Conservation (phyloP, 2,329 filamentous ascomycete genomes). For the Sclerotinia nivalis region DNA sequence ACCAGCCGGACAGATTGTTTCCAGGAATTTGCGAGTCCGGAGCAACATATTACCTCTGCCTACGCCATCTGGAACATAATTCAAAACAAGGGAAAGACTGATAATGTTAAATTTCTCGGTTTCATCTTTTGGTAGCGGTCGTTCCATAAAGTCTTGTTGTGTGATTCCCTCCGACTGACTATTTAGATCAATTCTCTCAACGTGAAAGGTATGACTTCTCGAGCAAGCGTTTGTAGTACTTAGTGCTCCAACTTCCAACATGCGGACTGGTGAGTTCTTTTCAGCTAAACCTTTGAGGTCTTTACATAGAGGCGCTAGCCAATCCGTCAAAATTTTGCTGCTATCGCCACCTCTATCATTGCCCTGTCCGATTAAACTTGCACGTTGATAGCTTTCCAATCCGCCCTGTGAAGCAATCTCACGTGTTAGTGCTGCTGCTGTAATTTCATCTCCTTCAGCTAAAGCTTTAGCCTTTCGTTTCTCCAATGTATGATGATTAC, state of each 20-base stretch:
- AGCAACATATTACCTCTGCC: conserved; percentile 83
- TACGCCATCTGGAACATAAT: conserved; percentile 80
- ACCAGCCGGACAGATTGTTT: conserved; percentile 36
- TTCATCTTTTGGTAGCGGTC: conserved; percentile 66
- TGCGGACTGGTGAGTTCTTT: conserved; percentile 49
- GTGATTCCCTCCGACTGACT: conserved; percentile 79
- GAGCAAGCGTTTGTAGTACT: conserved; percentile 85
- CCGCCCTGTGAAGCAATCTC: conserved; percentile 62
- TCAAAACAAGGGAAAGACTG: conserved; percentile 88
- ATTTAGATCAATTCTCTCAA: conserved; percentile 86
- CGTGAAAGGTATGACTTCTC: conserved; percentile 65
- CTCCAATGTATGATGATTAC: conserved; percentile 64
- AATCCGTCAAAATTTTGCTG: conserved; percentile 63
- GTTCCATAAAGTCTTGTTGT: conserved; percentile 92
- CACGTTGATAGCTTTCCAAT: conserved; percentile 63
- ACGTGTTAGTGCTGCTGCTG: conserved; percentile 49
- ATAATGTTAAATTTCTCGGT: conserved; percentile 80
- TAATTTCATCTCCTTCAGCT: conserved; percentile 53
- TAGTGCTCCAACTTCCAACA: conserved; percentile 88
- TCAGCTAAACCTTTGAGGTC: conserved; percentile 31
- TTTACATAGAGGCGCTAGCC: conserved; percentile 50
- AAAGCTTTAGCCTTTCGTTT: conserved; percentile 60
- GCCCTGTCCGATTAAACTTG: conserved; percentile 68
- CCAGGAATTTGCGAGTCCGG: conserved; percentile 71
- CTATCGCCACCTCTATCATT: conserved; percentile 67